These are phyloP conservation scores for Xylariaceae sp. DNA, from an alignment of 2,329 filamentous ascomycete genomes.

Conservation along the genomic window DNA sequence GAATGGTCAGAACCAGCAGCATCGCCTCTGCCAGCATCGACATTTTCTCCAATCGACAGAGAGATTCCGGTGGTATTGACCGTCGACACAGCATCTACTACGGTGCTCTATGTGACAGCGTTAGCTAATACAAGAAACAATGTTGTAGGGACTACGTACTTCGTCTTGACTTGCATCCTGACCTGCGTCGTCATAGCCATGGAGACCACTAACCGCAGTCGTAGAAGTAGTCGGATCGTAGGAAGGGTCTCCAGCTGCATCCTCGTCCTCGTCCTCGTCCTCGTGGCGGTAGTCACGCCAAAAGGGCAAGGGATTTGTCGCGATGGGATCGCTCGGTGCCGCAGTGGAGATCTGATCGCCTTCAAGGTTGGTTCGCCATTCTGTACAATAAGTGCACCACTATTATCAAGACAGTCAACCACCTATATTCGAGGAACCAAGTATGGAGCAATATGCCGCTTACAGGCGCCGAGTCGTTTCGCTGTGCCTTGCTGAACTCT, in stretches of 20 bases:
- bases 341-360: conserved; percentile 25
- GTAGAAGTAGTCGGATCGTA: not conserved
- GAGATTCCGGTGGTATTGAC: not conserved
- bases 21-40: not conserved
- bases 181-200: conserved; percentile 3
- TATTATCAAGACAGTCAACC: conserved; percentile 19
- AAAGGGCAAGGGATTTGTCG: conserved; percentile 1
- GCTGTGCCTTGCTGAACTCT: conserved; percentile 36
- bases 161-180: not conserved
- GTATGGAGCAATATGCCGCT: conserved; percentile 13
- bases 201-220: conserved; percentile 4
- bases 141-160: conserved; percentile 2
- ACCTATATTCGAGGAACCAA: not conserved
- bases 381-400: conserved; percentile 37
- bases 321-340: conserved; percentile 21
- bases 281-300: not conserved
- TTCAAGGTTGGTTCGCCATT: conserved; percentile 30
- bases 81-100: conserved; percentile 2
- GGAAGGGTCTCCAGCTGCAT: not conserved
- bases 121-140: conserved; percentile 1
- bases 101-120: not conserved
- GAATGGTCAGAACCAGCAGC: not conserved
- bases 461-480: conserved; percentile 30
- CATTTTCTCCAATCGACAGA: not conserved
- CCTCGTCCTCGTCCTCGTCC: conserved; percentile 8